Base-by-base conservation (phyloP, 2,329 filamentous ascomycete genomes). In the Trichoderma aggressivum region DNA sequence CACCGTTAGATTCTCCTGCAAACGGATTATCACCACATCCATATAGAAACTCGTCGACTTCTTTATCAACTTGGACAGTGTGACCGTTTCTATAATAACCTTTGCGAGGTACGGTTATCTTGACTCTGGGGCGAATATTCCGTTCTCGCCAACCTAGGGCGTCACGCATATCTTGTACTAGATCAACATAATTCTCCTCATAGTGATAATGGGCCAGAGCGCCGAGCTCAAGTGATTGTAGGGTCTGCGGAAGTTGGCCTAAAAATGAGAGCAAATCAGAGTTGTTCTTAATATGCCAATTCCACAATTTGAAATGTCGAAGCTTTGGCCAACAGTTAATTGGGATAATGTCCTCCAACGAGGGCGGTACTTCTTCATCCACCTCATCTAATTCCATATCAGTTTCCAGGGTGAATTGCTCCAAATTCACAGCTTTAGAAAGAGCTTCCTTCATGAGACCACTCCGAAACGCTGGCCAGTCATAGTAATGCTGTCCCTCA, bases 261-360 rank as follows among this genome's bases (percentile, higher is more conserved):
- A 66, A 34, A 16, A 56, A 43, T 28, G 10, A 56, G 63, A 66
- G 32, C 16, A 66, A 36, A 34, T 80, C 77, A 1, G 71, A 58
- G 34, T 77, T 70, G 36, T 77, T 70, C 26, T 60, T 63, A 0
- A 81, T 75, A 0, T 76, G 16, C 7, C 78, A 77, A 16, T 73
- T 60, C 1, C 74, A 77, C 2, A 82, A 74, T 3, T 74, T 72
- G 70, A 82, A 80, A 34, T 80, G 79, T 0, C 72, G 73, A 7
- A 83, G 73, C 0, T 70, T 72, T 0, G 71, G 50, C 80, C 77
- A 81, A 1, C 71, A 73, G 0, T 77, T 71, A 3, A 79, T 16
- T 0, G 80, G 78, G 16, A 82, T 77, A 6, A 82, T 76, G 3
- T 58, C 74, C 2, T 70, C 59, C 7, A 83, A 70, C 0, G 79